These are phyloP conservation scores for Podospora bellae-mahoneyi DNA, from an alignment of 495 filamentous ascomycete species.

Conservation along the genomic window DNA sequence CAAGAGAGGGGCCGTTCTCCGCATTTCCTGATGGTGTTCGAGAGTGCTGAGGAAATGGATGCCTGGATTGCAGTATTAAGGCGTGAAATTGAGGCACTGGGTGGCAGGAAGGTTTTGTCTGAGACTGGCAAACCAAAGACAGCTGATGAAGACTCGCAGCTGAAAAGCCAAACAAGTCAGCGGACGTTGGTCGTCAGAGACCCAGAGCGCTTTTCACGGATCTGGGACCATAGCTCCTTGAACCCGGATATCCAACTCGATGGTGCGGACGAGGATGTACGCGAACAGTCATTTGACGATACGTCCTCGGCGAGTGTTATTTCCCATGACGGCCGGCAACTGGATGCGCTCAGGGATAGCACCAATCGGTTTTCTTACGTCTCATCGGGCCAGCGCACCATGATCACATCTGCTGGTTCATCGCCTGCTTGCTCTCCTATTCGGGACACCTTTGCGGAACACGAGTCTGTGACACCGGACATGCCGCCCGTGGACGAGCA, in stretches of 20 bases:
- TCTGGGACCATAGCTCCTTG: slow-evolving; percentile 30
- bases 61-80: slow-evolving; percentile 69
- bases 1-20: slow-evolving; percentile 59
- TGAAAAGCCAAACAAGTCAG: slow-evolving; percentile 50
- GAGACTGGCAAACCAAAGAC: slow-evolving; percentile 51
- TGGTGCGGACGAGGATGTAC: slow-evolving; percentile 25
- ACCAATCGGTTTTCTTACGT: slow-evolving; percentile 59
- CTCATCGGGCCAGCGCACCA: slow-evolving; percentile 57
- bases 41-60: slow-evolving; percentile 80
- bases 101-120: slow-evolving; percentile 62
- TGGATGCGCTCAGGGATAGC: slow-evolving; percentile 49
- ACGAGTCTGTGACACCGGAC: slow-evolving; percentile 31
- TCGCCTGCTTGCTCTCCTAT: slow-evolving; percentile 51
- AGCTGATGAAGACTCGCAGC: slow-evolving; percentile 32
- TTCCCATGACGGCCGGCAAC: slow-evolving; percentile 49
- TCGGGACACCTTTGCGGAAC: slow-evolving; percentile 43
- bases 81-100: slow-evolving; percentile 64
- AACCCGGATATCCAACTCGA: slow-evolving; percentile 25
- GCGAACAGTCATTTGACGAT: slow-evolving; percentile 38
- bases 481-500: slow-evolving; percentile 27
- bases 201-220: slow-evolving; percentile 42
- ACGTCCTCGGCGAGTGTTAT: slow-evolving; percentile 48
- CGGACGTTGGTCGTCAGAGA: slow-evolving; percentile 52
- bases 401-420: slow-evolving; percentile 52
- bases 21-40: slow-evolving; percentile 75